Percentiles rank a stretch among this genome's conserved stretches.
Conservation (phyloP, 2,329 filamentous ascomycete genomes). For the Aspergillus neoniger region DNA sequence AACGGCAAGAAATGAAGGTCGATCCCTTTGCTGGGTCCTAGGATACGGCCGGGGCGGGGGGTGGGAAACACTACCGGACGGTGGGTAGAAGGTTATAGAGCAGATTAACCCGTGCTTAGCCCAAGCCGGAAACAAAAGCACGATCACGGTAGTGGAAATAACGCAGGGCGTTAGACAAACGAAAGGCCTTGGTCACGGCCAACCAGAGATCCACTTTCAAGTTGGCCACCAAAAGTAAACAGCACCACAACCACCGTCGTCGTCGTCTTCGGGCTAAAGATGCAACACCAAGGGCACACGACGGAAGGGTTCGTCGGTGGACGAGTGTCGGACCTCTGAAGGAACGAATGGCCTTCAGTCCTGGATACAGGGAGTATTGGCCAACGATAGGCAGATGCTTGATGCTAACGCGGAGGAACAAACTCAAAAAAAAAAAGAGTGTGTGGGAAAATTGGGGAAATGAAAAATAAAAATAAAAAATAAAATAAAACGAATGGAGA, state of each 20-base stretch:
- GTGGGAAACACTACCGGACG: constrained; percentile 15
- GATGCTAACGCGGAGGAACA: constrained; percentile 22
- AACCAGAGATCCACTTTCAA: constrained; percentile 24
- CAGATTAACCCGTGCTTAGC: constrained; percentile 26
- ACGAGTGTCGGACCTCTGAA: constrained; percentile 15
- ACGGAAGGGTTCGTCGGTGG: constrained; percentile 11
- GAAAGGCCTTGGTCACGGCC: constrained; percentile 20
- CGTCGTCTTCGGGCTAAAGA: neutral
- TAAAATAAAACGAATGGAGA: neutral
- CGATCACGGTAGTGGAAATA: constrained; percentile 33
- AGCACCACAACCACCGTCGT: neutral
- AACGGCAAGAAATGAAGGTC: constrained; percentile 21
- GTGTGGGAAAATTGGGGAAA: neutral
- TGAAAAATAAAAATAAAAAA: neutral
- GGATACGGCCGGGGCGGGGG: constrained; percentile 16
- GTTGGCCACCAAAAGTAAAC: constrained; percentile 17
- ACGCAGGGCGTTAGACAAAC: constrained; percentile 16
- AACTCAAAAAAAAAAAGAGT: constrained; percentile 14
- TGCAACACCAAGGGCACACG: constrained; percentile 19
- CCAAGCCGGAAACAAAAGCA: constrained; percentile 26
- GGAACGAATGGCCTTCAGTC: constrained; percentile 18
- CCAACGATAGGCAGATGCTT: constrained; percentile 19
- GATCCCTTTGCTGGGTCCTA: constrained; percentile 24
- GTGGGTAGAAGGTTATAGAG: constrained; percentile 24
- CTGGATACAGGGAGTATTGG: constrained; percentile 17